Evolutionary conservation across 164 flowering plant genomes (phyloP).

Genomic region (Umbellularia californica): DNA sequence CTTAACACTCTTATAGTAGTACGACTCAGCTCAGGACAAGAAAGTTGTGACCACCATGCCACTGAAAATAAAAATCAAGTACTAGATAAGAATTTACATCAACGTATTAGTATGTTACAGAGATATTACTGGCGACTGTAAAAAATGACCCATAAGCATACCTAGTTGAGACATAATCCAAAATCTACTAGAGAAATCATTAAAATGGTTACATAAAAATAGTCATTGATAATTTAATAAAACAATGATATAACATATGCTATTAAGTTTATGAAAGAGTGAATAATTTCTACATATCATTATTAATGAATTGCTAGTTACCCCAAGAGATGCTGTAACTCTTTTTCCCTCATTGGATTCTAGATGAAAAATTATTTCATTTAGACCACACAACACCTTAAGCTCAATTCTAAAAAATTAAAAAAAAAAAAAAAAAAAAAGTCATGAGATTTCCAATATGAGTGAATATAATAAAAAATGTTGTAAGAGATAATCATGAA

Average conservation of each 20-base stretch:
- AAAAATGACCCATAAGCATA: neutral
- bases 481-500: neutral
- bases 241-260: too few relatives aligned
- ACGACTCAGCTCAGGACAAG: conserved; percentile 64
- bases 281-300: too few relatives aligned
- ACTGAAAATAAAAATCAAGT: conserved; percentile 30
- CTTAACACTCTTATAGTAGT: conserved; percentile 73
- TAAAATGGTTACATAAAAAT: neutral
- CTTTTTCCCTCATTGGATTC: conserved; percentile 52
- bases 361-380: conserved; percentile 62
- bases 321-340: conserved; percentile 36
- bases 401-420: conserved; percentile 37
- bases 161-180: neutral
- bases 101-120: too few relatives aligned
- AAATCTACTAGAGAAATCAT: neutral
- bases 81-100: too few relatives aligned
- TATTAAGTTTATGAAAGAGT: too few relatives aligned
- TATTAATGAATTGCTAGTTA: too few relatives aligned
- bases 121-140: neutral
- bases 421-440: neutral
- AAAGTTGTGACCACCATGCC: conserved; percentile 93
- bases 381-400: conserved; percentile 57
- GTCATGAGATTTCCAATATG: neutral
- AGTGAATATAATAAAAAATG: neutral
- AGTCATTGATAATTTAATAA: conserved; percentile 42